Evolutionary conservation across 495 filamentous ascomycete genomes (phyloP), one percentile per base, ranked within the genome.

Genomic region (Sphaerosporella brunnea): DNA sequence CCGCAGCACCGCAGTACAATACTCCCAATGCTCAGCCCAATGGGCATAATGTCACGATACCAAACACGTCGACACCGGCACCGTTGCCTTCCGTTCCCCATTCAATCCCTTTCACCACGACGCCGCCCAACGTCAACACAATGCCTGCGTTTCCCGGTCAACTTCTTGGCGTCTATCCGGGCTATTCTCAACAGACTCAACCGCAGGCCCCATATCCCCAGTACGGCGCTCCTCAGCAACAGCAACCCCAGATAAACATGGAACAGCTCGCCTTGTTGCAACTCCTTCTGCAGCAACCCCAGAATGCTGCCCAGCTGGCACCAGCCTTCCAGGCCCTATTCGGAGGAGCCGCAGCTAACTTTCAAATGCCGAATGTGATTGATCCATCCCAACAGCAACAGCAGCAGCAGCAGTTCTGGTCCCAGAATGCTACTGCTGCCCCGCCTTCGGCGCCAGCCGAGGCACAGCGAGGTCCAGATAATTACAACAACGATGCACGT

Each of bases 181-280:
- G 44, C n/a, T 56, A 64, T 43, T 63, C 58, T 11, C 58, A 63
- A 8, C 67, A 67, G 48, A 64, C 66, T 16, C 60, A 69, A 16
- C 32, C 36, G 16, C 53, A 55, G 42, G 48, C 23, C 20, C 11
- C 50, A 13, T 54, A 53, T 53, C 23, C 52, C 24, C 51, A 53
- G 23, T n/a, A n/a, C n/a, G 48, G 48, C 11, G 26, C 39, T 7
- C 52, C 36, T 7, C 54, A 56, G 23, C 42, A 24, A 34, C 58
- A 63, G 9, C 67, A 67, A 48, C 64, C 66, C 18, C 60, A 69
- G 52, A 15, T 36, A 7, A 9, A 11, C 10, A 46, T 46, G 43
- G 53, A 82, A 59, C 79, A 86, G 61, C 64, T 78, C 44, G 69
- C 74, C 52, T 63, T 79, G 36, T 56, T 79, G 20, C 73, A 79